Evolutionary conservation across 345 rosid genomes (phyloP).

Genomic region (Eucalyptus curtisii): DNA sequence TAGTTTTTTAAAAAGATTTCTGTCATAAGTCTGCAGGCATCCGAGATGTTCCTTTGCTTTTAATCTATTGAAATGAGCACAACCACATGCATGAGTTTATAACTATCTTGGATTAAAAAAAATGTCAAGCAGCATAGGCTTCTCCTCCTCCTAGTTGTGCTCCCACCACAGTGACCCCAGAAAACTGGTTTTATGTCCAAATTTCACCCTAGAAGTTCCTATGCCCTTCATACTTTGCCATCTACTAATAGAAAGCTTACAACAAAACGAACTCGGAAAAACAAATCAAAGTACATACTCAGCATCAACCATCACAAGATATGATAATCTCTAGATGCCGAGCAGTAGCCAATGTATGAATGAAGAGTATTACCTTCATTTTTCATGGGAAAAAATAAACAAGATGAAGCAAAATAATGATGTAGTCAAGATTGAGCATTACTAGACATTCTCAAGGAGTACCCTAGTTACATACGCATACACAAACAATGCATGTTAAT

Average conservation of each 20-base stretch:
- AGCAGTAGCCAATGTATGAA: neutral
- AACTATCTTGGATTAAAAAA: neutral
- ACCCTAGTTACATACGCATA: neutral
- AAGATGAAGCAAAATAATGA: neutral
- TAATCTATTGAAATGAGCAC: neutral
- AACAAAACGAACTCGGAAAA: neutral
- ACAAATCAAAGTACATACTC: neutral
- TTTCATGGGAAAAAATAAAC: neutral
- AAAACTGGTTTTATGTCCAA: neutral
- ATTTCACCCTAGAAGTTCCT: neutral
- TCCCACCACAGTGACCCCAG: neutral
- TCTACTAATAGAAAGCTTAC: neutral
- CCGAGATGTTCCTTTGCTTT: neutral
- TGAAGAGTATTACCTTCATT: neutral
- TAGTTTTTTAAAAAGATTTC: neutral
- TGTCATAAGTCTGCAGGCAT: neutral
- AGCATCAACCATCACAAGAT: neutral
- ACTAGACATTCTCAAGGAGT: neutral
- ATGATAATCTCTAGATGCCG: neutral
- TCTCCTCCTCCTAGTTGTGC: neutral
- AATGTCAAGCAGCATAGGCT: neutral
- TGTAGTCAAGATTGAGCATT: neutral
- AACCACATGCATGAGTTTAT: neutral
- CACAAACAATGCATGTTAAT: neutral
- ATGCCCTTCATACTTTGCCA: neutral